phyloP scores from a whole-genome alignment of 345 rosid species.

The Citrus unshiu region DNA sequence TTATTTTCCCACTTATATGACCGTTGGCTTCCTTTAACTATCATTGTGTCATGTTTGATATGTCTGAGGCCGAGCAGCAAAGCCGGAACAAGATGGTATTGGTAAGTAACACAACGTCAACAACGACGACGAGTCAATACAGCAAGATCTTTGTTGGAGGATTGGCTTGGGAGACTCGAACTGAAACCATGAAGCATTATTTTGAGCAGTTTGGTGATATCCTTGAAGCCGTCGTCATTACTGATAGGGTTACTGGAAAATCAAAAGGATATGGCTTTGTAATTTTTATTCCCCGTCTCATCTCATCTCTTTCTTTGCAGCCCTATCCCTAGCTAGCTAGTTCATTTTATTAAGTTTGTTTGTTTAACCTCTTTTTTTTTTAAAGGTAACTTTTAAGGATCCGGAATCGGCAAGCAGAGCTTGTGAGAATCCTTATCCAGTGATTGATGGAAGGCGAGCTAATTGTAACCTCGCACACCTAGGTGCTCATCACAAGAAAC shows the following conservation, averaged over 20 bases:
- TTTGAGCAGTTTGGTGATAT: constrained; percentile 44
- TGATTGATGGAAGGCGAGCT: constrained; percentile 52
- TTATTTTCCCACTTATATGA: not conserved
- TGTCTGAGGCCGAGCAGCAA: constrained; percentile 25
- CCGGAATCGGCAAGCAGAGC: constrained; percentile 54
- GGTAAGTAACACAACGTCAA: constrained; percentile 39
- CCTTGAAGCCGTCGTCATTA: constrained; percentile 35
- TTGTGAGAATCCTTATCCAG: constrained; percentile 53
- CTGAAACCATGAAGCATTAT: constrained; percentile 23
- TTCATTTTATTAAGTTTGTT: not conserved
- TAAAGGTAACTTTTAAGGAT: constrained; percentile 60
- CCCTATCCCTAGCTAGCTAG: not conserved
- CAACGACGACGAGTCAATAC: not conserved
- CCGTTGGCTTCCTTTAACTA: constrained; percentile 9
- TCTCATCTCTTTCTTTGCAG: not conserved
- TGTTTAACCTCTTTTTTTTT: not conserved
- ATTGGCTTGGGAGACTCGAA: constrained; percentile 40
- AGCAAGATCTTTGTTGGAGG: constrained; percentile 44
- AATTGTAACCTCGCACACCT: constrained; percentile 55
- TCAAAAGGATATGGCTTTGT: constrained; percentile 45
- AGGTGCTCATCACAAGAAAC: constrained; percentile 42
- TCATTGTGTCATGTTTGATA: not conserved
- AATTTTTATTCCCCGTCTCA: not conserved
- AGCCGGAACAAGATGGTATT: constrained; percentile 34
- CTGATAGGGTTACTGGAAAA: constrained; percentile 23